These are phyloP conservation scores for Melanopsichium pennsylvanicum DNA, from an alignment of 1,284 basidiomycete genomes.

Conservation along the genomic window DNA sequence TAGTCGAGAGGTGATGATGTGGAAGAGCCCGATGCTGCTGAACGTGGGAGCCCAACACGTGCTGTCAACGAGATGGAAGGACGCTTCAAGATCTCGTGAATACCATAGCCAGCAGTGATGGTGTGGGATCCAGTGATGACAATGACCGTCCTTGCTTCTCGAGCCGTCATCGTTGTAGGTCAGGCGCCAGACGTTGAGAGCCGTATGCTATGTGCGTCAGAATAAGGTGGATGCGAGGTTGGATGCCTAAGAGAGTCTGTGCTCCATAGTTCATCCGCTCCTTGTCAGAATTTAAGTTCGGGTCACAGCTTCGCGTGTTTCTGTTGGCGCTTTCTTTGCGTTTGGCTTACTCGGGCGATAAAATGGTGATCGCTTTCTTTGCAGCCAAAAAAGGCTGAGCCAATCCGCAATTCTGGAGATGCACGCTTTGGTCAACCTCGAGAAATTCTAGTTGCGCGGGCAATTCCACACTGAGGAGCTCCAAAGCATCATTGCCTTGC, in stretches of 20 bases:
- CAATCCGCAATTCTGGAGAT: slow-evolving; percentile 11
- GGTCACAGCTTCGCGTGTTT: slow-evolving; percentile 15
- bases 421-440: slow-evolving; percentile 42
- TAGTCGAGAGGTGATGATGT: slow-evolving; percentile 25
- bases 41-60: slow-evolving; percentile 36
- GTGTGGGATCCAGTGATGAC: slow-evolving; percentile 79
- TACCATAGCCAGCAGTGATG: slow-evolving; percentile 79
- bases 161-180: slow-evolving; percentile 65
- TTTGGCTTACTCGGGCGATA: slow-evolving; percentile 27
- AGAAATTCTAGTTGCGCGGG: slow-evolving; percentile 10
- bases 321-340: slow-evolving; percentile 17
- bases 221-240: too few species aligned
- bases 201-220: too few species aligned
- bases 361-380: slow-evolving; percentile 31
- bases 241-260: slow-evolving; percentile 17
- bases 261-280: too few species aligned
- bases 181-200: background rate
- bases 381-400: slow-evolving; percentile 10
- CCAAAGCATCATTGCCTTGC: background rate
- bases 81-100: slow-evolving; percentile 79
- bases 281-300: background rate
- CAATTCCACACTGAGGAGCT: background rate
- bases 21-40: slow-evolving; percentile 20
- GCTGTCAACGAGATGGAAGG: slow-evolving; percentile 72
- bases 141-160: slow-evolving; percentile 82